Evolutionary conservation across 352 stramenopile genomes (phyloP), one percentile per base, ranked within the genome.

Genomic region (Phytophthora chlamydospora): DNA sequence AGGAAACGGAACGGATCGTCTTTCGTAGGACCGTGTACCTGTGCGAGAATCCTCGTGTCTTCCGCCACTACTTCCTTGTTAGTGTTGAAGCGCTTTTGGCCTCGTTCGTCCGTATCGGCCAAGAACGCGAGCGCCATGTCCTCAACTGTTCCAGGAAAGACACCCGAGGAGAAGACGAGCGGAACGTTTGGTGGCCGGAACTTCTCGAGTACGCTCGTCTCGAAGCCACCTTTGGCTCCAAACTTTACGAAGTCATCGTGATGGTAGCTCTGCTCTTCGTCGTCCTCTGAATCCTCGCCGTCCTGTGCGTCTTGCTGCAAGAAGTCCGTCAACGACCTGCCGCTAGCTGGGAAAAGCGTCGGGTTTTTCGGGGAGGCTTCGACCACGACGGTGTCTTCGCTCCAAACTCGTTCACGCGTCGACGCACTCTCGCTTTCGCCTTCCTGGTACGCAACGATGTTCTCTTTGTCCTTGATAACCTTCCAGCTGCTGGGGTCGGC

Each of bases 401-500:
- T 79, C 46, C 72, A 71, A 40, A 77, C 34, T 62, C 51, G 42
- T 38, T 45, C 70, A 57, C 70, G 74, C 24, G 17, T 57, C 12
- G 31, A 58, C 19, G 13, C 13, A 3, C 21, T 49, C 14, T 32
- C 6, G 17, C 62, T 49, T 1, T 41, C 54, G 16, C 79, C 66
- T 56, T 82, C 66, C 46, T 73, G 71, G 54, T 83, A 89, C 13
- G 80, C 62, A 16, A 75, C 55, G 31, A 89, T 57, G 47, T 74
- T 68, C 49, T 88, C 75, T 46, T 78, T 79, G 7, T 68, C 49
- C 50, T 80, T 80, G 1, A 83, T 41, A 2, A 73, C 62, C 46
- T 86, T 85, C 80, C 80, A 89, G 44, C 71, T 62, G 7, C 58
- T 62, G 5, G 55, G 56, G 36, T 76, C 49, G 12, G 75, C 58